A percentile compares a stretch with the other conserved stretches of the same genome.
Conservation (phyloP, 139 green algal species). For the Chlamydomonas schloesseri region DNA sequence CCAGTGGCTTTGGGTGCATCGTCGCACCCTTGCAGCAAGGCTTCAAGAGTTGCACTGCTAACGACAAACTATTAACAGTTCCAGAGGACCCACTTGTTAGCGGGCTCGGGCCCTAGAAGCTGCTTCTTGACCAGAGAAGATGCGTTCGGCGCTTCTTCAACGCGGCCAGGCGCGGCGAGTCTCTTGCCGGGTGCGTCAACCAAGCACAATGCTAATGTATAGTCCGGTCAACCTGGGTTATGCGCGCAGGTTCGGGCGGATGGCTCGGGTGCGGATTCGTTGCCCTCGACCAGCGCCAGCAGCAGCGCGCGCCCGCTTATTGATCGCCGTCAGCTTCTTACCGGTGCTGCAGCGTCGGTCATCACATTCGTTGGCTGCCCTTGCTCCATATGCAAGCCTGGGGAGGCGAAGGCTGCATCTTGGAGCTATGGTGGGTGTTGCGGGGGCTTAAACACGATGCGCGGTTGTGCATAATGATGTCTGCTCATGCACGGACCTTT, state of each 20-base stretch:
- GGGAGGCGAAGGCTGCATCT: conserved; percentile 18
- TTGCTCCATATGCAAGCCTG: conserved; percentile 38
- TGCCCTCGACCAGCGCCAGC: neutral
- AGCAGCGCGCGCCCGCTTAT: conserved; percentile 14
- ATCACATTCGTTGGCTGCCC: conserved; percentile 31
- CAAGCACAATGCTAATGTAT: neutral
- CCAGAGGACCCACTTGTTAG: no score
- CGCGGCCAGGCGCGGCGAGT: conserved; percentile 8
- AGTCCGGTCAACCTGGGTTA: neutral
- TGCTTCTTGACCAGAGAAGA: no score
- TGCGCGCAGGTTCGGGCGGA: conserved; percentile 5
- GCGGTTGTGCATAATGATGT: neutral
- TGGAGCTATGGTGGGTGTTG: conserved; percentile 35
- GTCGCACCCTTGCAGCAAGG: no score
- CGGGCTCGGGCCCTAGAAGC: no score
- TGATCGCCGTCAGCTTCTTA: conserved; percentile 24
- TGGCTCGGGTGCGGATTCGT: neutral
- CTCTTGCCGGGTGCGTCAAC: neutral
- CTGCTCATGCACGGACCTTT: neutral
- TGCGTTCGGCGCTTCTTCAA: neutral
- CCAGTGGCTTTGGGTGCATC: no score
- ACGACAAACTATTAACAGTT: no score
- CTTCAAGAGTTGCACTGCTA: no score
- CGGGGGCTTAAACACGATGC: neutral
- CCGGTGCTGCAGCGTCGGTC: conserved; percentile 18